phyloP scores from a whole-genome alignment of 139 green algal genomes.

The Chlorella sp. region DNA sequence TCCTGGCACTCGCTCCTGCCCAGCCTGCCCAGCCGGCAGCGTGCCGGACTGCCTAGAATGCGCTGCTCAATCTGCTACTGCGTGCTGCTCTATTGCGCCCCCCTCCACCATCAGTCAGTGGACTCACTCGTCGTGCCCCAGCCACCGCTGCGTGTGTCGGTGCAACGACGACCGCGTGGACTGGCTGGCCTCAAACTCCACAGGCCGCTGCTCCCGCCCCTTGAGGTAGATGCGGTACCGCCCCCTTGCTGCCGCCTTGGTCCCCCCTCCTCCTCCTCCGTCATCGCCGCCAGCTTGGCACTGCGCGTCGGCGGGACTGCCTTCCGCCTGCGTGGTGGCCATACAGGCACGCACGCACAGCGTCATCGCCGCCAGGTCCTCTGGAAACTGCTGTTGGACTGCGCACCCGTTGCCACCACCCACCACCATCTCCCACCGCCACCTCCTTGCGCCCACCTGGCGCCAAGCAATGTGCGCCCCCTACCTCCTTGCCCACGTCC shows the following conservation, averaged over 20 bases:
- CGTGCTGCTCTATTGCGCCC: no score
- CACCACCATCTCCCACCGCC: no score
- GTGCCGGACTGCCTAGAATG: background rate
- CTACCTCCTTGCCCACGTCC: background rate
- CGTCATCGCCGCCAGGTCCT: background rate
- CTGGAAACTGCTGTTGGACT: no score
- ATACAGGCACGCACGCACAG: background rate
- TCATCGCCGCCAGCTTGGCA: background rate
- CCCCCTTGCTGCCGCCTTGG: background rate
- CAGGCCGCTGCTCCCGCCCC: background rate
- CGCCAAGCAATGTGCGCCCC: background rate
- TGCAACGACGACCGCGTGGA: background rate
- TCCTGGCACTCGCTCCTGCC: background rate
- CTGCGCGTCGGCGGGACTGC: background rate
- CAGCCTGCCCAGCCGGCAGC: background rate
- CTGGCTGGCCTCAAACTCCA: conserved; percentile 9
- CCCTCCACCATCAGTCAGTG: no score
- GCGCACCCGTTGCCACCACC: no score
- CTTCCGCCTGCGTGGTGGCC: no score
- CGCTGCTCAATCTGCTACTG: no score
- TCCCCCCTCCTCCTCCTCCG: background rate
- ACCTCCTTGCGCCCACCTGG: no score
- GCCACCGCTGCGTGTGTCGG: conserved; percentile 2
- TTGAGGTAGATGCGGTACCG: background rate
- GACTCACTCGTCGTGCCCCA: conserved; percentile 1